Evolutionary conservation across 208 protist species (phyloP).

Genomic region (Blechomonas ayalai): DNA sequence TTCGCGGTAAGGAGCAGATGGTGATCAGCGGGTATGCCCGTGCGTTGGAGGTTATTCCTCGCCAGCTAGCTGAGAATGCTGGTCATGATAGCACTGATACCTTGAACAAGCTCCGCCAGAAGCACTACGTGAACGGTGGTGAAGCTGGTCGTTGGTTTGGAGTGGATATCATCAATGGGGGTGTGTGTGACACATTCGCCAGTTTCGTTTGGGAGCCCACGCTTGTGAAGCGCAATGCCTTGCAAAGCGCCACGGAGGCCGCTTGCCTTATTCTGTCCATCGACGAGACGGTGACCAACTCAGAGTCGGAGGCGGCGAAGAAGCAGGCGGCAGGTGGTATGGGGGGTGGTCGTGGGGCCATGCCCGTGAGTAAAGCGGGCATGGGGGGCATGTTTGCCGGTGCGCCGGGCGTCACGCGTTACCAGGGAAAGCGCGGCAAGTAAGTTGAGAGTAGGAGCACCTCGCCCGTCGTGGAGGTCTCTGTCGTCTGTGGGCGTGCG

Average conservation of each 20-base stretch:
- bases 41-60: slow-evolving; percentile 99
- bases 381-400: slow-evolving; percentile 92
- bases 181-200: slow-evolving; percentile 96
- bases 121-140: slow-evolving; percentile 84
- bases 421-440: slow-evolving; percentile 81
- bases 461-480: too few relatives aligned
- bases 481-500: too few relatives aligned
- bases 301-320: slow-evolving; percentile 87
- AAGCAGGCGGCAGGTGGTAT: slow-evolving; percentile 69
- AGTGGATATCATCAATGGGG: slow-evolving; percentile 98
- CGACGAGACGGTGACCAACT: slow-evolving; percentile 98
- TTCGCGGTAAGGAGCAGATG: slow-evolving; percentile 99
- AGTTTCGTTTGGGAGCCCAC: slow-evolving; percentile 99
- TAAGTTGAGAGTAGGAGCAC: too few relatives aligned
- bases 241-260: slow-evolving; percentile 99
- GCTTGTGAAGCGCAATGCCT: slow-evolving; percentile 98
- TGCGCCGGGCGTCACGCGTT: slow-evolving; percentile 72
- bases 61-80: slow-evolving; percentile 98
- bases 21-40: slow-evolving; percentile 98
- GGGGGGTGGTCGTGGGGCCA: slow-evolving; percentile 48
- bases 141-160: slow-evolving; percentile 91
- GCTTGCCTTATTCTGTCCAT: slow-evolving; percentile 99
- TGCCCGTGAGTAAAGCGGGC: slow-evolving; percentile 84
- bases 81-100: slow-evolving; percentile 99
- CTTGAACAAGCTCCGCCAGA: slow-evolving; percentile 98